Base-by-base conservation (phyloP, 495 filamentous ascomycete species). In the Aspergillus nanangensis region DNA sequence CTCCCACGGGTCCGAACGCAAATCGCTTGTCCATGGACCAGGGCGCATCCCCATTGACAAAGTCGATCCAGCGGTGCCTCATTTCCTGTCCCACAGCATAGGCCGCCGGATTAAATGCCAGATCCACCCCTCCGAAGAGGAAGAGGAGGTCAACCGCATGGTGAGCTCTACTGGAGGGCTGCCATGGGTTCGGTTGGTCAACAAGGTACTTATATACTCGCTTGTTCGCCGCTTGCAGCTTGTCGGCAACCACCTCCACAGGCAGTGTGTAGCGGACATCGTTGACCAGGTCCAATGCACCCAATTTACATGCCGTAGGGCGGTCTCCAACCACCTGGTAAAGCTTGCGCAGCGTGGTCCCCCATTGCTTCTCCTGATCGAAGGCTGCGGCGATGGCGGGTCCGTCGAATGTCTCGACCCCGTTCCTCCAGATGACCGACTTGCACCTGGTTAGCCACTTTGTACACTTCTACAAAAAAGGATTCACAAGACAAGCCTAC, bases 61-160 rank as follows among this genome's bases (percentile, higher is more conserved):
- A 70, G 14, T 13, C 11, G 31, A 62, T 56, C 67, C 67, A 70
- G 13, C 63, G 51, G n/a, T 52, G 43, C 22, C 65, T 55, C 62
- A 68, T 66, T 15, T 65, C 57, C 32, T 54, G 45, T 1, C 65
- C 52, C 7, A 70, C 60, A 3, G 45, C 33, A 5, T 62, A 47
- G 8, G 67, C 67, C 9, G 58, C 52, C 5, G 53, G 58, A 38
- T 64, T 70, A 29, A 65, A 65, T 0, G 59, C 60, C 0, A 65
- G 47, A 41, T 66, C 58, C 8, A 68, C 35, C 0, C 59, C 58
- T 0, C 55, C 67, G 38, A 74, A 74, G 1, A 74, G 51, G 43
- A 71, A 66, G 10, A 74, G 51, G 13, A 74, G 54, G 49, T 74
- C 70, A 7, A 74, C 67, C 0, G 69, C 70, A 45, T 74, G 70